A percentile compares a stretch with the other conserved stretches of the same genome.
These are phyloP conservation scores for Paecilomyces sp. DNA, from an alignment of 2,329 filamentous ascomycete species.

Conservation along the genomic window DNA sequence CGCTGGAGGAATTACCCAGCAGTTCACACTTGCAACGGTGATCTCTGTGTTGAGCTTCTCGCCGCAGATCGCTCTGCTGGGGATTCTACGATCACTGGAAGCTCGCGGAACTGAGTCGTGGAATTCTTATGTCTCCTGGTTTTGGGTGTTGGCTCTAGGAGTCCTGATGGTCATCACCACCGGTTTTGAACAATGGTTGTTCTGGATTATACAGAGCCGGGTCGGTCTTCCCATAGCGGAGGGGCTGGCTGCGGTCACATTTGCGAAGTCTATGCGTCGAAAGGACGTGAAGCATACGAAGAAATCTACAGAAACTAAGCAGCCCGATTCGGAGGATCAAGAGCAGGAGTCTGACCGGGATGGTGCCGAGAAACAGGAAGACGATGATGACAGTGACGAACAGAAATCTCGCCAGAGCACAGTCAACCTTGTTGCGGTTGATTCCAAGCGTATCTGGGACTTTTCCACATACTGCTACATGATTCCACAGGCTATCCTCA, in stretches of 20 bases:
- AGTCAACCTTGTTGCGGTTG: conserved; percentile 73
- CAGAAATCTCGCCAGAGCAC: conserved; percentile 59
- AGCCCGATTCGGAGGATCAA: conserved; percentile 21
- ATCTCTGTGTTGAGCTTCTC: conserved; percentile 55
- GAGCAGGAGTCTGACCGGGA: conserved; percentile 24
- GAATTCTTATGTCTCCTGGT: conserved; percentile 51
- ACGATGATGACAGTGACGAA: conserved; percentile 41
- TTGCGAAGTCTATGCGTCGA: conserved; percentile 64
- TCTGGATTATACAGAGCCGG: conserved; percentile 56
- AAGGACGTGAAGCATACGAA: conserved; percentile 63
- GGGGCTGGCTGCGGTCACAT: conserved; percentile 63
- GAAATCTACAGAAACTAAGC: conserved; percentile 23
- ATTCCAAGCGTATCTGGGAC: conserved; percentile 61
- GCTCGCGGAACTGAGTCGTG: conserved; percentile 38
- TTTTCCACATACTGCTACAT: conserved; percentile 62
- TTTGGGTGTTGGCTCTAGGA: conserved; percentile 58
- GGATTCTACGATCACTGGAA: conserved; percentile 61
- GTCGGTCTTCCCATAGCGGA: conserved; percentile 58
- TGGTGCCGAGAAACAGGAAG: conserved; percentile 21
- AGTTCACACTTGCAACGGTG: conserved; percentile 51
- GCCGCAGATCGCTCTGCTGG: conserved; percentile 61
- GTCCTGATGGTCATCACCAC: conserved; percentile 47
- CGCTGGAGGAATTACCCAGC: conserved; percentile 46
- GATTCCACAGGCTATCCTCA: conserved; percentile 56
- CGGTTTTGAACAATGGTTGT: conserved; percentile 57